These are phyloP conservation scores for Penicillium oxalicum DNA, from an alignment of 2,329 filamentous ascomycete genomes.

Conservation along the genomic window DNA sequence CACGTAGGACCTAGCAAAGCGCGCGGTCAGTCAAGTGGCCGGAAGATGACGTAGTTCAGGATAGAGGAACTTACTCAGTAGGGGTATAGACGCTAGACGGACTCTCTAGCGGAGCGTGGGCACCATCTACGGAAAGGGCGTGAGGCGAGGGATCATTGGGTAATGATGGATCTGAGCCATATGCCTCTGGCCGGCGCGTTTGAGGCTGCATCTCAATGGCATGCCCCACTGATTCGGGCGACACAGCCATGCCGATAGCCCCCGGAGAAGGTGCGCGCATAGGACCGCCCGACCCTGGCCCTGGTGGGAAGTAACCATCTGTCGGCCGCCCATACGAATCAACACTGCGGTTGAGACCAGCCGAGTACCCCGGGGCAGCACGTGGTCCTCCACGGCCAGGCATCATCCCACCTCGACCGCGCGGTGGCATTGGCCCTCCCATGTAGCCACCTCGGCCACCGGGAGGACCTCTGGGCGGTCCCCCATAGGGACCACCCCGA, in stretches of 20 bases:
- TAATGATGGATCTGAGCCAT: constrained; percentile 21
- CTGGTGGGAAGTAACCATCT: constrained; percentile 24
- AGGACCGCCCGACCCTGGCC: constrained; percentile 15
- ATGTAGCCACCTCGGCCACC: constrained; percentile 42
- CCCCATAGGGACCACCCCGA: constrained; percentile 36
- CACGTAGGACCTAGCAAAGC: constrained; percentile 30
- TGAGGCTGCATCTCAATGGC: constrained; percentile 75
- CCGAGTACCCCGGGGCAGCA: constrained; percentile 47
- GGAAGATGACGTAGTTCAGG: neutral
- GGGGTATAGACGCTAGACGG: constrained; percentile 68
- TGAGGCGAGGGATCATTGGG: constrained; percentile 19
- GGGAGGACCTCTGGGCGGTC: constrained; percentile 27
- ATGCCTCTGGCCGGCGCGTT: constrained; percentile 40
- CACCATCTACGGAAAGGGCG: constrained; percentile 23
- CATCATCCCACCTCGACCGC: constrained; percentile 39
- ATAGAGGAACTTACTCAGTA: constrained; percentile 57
- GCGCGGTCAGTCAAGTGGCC: constrained; percentile 11
- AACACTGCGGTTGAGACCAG: constrained; percentile 30
- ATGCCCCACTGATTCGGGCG: constrained; percentile 49
- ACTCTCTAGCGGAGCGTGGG: constrained; percentile 44
- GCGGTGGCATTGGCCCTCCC: constrained; percentile 25
- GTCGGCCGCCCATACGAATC: constrained; percentile 33
- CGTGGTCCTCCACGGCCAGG: constrained; percentile 33
- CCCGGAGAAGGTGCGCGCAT: constrained; percentile 27
- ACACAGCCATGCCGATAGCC: constrained; percentile 31